Evolutionary conservation across 352 stramenopile species (phyloP), one percentile per base, ranked within the genome.

Genomic region (Phytophthora podocarpi): DNA sequence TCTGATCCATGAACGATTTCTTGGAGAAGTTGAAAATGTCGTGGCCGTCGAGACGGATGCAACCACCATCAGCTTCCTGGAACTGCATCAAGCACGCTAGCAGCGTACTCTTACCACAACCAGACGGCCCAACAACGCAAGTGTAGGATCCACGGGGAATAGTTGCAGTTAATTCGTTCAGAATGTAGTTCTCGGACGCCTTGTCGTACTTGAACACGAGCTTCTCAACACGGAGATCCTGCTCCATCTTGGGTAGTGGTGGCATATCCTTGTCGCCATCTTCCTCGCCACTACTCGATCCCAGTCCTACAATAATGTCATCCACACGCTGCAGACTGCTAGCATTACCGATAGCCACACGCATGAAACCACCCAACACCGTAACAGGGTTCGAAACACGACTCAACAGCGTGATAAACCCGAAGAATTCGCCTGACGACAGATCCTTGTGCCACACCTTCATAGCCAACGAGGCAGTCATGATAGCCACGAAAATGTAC

Each of bases 141-240:
- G 83, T 90, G 78, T 94, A 96, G 13, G 85, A 81, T 13, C 87
- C 87, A 49, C 86, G 82, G 27, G 85, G 85, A 50, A 96, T 82
- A 2, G 63, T 87, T 10, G 81, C 67, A 20, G 70, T 74, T 15
- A 95, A 64, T 26, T 95, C 84, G 36, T 91, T 85, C 46, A 96
- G 63, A 57, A 93, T 82, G 60, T 91, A 91, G 28, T 91, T 90
- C 35, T 93, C 84, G 4, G 78, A 90, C 5, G 73, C 42, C 78
- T 93, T 93, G 71, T 95, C 84, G 55, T 95, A 95, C 76, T 92
- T 90, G 71, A 95, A 95, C 37, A 87, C 80, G 12, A 96, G 78
- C 58, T 88, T 86, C 55, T 95, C 85, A 18, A 93, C 41, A 34
- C 73, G 79, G n/a, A 96, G 64, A 35, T 93, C 78, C 2, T 84